A percentile compares a stretch with the other conserved stretches of the same genome.
phyloP scores from a whole-genome alignment of 1,284 basidiomycete genomes.

The Sporisorium reilianum region DNA sequence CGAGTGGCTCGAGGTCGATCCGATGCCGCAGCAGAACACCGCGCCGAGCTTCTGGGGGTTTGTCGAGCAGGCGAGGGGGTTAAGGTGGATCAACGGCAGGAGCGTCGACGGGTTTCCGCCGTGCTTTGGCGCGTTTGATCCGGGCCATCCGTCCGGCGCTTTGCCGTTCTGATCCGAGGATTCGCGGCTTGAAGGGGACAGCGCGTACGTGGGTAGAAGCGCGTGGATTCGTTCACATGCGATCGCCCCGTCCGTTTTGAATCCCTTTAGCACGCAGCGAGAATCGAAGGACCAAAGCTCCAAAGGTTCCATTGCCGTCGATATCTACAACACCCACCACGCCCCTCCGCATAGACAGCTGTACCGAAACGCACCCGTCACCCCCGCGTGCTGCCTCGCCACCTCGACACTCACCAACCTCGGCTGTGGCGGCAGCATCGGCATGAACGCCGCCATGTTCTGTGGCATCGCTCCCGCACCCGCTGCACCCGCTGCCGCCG shows the following conservation, averaged over 20 bases:
- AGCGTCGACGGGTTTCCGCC: conserved; percentile 19
- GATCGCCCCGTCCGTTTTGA: too few relatives aligned
- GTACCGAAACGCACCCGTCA: conserved; percentile 12
- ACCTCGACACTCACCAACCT: conserved; percentile 23
- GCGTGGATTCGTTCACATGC: too few relatives aligned
- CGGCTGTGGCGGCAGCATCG: conserved; percentile 14
- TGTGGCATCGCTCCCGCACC: not conserved
- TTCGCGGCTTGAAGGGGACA: not conserved
- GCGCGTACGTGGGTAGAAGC: too few relatives aligned
- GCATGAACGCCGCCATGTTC: conserved; percentile 16
- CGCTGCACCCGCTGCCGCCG: conserved; percentile 8
- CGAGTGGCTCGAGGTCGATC: conserved; percentile 23
- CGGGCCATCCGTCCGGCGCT: conserved; percentile 16
- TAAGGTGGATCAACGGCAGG: conserved; percentile 23
- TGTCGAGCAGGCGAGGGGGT: conserved; percentile 7
- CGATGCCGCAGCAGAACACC: conserved; percentile 46
- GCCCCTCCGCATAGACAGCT: conserved; percentile 39
- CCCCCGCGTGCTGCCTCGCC: not conserved
- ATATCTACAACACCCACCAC: conserved; percentile 46
- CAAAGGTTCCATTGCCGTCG: too few relatives aligned
- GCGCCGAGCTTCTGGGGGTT: conserved; percentile 46
- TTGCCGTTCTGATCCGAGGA: conserved; percentile 29
- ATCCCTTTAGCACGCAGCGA: too few relatives aligned
- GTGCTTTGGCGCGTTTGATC: conserved; percentile 31
- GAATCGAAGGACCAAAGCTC: too few relatives aligned